Base-by-base conservation (phyloP, 2,329 filamentous ascomycete genomes). In the Cylindrodendrum hubeiense region DNA sequence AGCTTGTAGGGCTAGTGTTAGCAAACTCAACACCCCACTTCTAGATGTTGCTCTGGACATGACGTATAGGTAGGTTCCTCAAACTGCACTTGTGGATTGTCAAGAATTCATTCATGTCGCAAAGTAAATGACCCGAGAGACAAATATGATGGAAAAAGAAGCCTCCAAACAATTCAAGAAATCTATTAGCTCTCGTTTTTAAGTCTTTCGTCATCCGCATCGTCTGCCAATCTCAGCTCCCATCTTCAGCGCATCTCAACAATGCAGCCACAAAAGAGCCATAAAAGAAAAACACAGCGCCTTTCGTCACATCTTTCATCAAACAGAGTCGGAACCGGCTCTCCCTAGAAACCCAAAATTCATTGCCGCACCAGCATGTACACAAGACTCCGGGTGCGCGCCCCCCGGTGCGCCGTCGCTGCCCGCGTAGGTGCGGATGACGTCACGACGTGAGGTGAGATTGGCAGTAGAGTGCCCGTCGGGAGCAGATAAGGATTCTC, bases 121-220 rank as follows among this genome's bases (percentile, higher is more conserved):
- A 50, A 4, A 15, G n/a, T 21, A 13, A 49, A 33, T 12, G 28
- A 26, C 33, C 10, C 15, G 2, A 12, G n/a, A 33, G n/a, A 21
- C 26, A 50, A 33, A 24, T 34, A 19, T 43, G 15, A 60, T 17
- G 24, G 17, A 7, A 8, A 39, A 39, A 39, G n/a, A 28, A 17
- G 19, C 50, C 57, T 26, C 34, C 55, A 49, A 66, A 55, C 30
- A 69, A 67, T 66, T 65, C 46, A 73, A 63, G 58, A 71, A 70
- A 70, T 74, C 72, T 74, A 74, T 73, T 72, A 68, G 60, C 24
- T 67, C 64, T 68, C 63, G 41, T 69, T 73, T 74, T 73, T 59
- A 71, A 58, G 65, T 69, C 63, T 74, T 71, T 57, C 61, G 50
- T 58, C 60, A 49, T 60, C 64, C 65, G 49, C 58, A 63, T 66